Conservation (phyloP, 2,329 filamentous ascomycete species). For the Tricladium varicosporioides region DNA sequence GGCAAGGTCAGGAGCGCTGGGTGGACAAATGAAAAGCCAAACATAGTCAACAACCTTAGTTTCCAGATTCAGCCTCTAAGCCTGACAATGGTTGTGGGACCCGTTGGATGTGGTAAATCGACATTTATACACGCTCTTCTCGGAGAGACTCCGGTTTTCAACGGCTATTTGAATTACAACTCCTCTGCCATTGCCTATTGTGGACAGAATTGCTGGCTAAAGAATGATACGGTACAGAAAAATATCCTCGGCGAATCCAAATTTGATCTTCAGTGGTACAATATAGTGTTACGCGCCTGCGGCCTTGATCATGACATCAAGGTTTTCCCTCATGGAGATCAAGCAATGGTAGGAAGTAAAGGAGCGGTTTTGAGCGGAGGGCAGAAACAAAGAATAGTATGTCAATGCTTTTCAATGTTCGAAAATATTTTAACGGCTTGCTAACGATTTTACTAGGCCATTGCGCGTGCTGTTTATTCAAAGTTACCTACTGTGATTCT, state of each 20-base stretch:
- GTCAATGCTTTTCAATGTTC: neutral
- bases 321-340: conserved; percentile 28
- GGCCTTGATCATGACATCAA: conserved; percentile 24
- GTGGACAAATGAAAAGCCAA: conserved; percentile 9
- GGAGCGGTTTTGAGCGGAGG: conserved; percentile 33
- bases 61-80: conserved; percentile 10
- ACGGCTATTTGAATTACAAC: conserved; percentile 15
- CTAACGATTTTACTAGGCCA: too few species aligned
- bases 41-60: conserved; percentile 15
- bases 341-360: conserved; percentile 29
- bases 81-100: conserved; percentile 30
- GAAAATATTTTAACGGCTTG: too few species aligned
- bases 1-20: conserved; percentile 19
- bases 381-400: conserved; percentile 26
- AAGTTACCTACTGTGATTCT: conserved; percentile 21
- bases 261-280: conserved; percentile 31
- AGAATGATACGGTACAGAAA: conserved; percentile 39
- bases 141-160: conserved; percentile 18
- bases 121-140: conserved; percentile 30
- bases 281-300: conserved; percentile 25
- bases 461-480: conserved; percentile 52
- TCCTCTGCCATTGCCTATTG: conserved; percentile 38
- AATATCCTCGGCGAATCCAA: conserved; percentile 37
- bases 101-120: conserved; percentile 34
- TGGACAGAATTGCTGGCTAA: conserved; percentile 44